Percentiles rank a stretch among this genome's conserved stretches.
These are phyloP conservation scores for Dryas alaskensis DNA, from an alignment of 306 rosid genomes.

Conservation along the genomic window DNA sequence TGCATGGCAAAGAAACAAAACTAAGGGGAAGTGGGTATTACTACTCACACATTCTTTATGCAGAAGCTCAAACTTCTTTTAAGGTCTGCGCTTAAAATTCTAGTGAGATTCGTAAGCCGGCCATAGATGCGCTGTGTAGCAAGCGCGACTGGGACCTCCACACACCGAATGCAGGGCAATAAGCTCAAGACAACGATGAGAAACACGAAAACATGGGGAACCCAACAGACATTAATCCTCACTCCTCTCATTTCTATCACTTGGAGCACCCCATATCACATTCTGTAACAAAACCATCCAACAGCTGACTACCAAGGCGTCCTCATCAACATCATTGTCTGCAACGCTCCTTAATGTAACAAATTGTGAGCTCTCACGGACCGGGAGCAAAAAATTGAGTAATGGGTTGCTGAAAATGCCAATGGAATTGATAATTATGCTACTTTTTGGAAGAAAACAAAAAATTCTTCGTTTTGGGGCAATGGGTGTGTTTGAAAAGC, in stretches of 20 bases:
- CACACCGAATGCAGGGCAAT: conserved; percentile 32
- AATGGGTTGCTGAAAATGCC: neutral
- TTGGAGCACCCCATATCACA: conserved; percentile 29
- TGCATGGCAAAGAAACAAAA: neutral
- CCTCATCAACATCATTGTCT: no score
- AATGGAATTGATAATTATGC: neutral
- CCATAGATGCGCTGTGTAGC: conserved; percentile 40
- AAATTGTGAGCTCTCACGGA: neutral
- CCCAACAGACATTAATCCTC: conserved; percentile 33
- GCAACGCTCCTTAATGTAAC: neutral
- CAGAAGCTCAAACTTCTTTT: conserved; percentile 46
- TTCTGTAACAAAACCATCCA: conserved; percentile 25
- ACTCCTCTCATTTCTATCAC: conserved; percentile 38
- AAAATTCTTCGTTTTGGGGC: neutral
- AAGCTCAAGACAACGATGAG: conserved; percentile 29
- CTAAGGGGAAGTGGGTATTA: neutral
- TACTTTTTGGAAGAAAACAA: neutral
- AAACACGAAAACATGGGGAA: conserved; percentile 28
- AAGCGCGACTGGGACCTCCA: conserved; percentile 33
- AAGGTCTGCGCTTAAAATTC: conserved; percentile 41
- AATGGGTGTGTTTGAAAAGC: conserved; percentile 3
- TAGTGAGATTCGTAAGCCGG: conserved; percentile 45
- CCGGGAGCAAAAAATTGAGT: neutral
- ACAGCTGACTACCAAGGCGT: neutral
- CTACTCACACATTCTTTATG: conserved; percentile 64